Evolutionary conservation across 2,329 filamentous ascomycete genomes (phyloP).

Genomic region (Neonectria coccinea): DNA sequence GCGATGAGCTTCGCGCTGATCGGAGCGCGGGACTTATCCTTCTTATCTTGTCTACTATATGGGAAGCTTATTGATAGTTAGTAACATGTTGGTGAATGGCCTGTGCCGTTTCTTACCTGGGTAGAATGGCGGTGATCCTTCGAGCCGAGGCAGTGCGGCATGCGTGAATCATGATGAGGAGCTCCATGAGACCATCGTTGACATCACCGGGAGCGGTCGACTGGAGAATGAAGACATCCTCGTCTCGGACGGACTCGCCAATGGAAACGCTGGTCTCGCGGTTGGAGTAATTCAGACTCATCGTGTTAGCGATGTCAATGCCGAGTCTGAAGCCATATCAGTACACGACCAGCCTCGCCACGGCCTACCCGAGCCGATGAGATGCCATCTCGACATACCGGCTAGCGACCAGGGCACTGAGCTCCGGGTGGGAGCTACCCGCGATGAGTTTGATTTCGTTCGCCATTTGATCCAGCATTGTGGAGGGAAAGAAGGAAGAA

Average conservation of each 20-base stretch:
- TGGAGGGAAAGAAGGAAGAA: conserved; percentile 38
- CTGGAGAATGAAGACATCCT: conserved; percentile 98
- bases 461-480: conserved; percentile 60
- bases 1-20: conserved; percentile 96
- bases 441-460: conserved; percentile 67
- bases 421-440: conserved; percentile 61
- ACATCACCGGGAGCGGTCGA: conserved; percentile 95
- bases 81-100: no score
- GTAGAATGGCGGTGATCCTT: conserved; percentile 93
- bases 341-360: conserved; percentile 29
- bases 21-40: conserved; percentile 91
- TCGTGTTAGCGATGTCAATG: conserved; percentile 81
- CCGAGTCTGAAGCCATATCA: conserved; percentile 68
- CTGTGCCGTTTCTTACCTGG: conserved; percentile 57
- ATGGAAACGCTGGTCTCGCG: conserved; percentile 92
- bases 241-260: conserved; percentile 94
- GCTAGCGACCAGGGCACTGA: conserved; percentile 59
- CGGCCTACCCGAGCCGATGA: conserved; percentile 11
- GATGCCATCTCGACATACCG: conserved; percentile 50
- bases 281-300: conserved; percentile 87
- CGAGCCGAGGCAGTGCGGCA: conserved; percentile 78
- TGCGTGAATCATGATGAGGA: conserved; percentile 97
- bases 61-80: conserved; percentile 72
- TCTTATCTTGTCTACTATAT: conserved; percentile 97
- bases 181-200: conserved; percentile 98